Evolutionary conservation across 805 yeast genomes (phyloP).

Genomic region (Saccharomycopsis fermentans): DNA sequence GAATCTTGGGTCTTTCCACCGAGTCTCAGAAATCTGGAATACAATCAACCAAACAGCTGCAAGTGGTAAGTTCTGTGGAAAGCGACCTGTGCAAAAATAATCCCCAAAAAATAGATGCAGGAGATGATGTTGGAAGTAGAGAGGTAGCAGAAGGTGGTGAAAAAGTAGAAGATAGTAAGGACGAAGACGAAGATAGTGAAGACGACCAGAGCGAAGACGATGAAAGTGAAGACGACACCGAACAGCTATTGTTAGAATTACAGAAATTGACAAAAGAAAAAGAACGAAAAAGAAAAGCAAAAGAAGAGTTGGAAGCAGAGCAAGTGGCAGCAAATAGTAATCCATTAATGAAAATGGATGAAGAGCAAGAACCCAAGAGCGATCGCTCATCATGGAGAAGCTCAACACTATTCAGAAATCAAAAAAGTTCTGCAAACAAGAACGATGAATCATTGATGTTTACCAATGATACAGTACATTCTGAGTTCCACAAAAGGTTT

Average conservation of each 20-base stretch:
- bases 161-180: not conserved
- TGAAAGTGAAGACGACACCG: conserved; percentile 15
- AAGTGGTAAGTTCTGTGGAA: too few relatives aligned
- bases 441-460: not conserved
- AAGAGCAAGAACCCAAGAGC: not conserved
- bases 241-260: conserved; percentile 9
- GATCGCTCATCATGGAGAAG: not conserved
- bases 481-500: conserved; percentile 12
- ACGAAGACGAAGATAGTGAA: not conserved
- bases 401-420: conserved; percentile 11
- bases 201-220: not conserved
- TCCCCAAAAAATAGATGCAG: not conserved
- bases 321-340: conserved; percentile 7
- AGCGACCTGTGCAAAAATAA: not conserved
- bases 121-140: not conserved
- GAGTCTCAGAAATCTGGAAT: not conserved
- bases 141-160: not conserved
- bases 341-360: conserved; percentile 7
- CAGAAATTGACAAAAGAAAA: not conserved
- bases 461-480: conserved; percentile 9
- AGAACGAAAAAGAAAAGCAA: not conserved
- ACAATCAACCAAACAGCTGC: not conserved
- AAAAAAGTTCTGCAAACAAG: not conserved
- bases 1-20: not conserved
- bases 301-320: conserved; percentile 1